Base-by-base conservation (phyloP, 1,284 basidiomycete genomes). In the Phlebopus sp. region DNA sequence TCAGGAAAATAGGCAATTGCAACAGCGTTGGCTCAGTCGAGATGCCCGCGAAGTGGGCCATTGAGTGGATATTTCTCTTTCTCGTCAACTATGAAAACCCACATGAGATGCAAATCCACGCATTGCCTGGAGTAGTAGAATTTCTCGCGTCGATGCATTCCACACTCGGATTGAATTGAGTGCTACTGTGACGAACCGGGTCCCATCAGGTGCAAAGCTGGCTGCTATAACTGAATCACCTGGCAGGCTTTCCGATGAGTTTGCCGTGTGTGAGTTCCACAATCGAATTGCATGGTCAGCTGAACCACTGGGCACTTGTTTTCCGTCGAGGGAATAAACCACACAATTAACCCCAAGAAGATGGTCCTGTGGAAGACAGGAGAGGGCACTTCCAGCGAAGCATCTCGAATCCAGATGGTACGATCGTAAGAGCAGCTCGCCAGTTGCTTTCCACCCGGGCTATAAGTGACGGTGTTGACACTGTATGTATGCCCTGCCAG, bases 351-450 rank as follows among this genome's bases (percentile, higher is more conserved):
- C 47, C 5, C 15, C 18, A 5, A 21, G 21, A 9, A n/a, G 34
- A 30, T 52, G 50, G 4, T 46, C 50, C 19, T 42, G 31, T 8
- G 51, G 31, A 3, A 8, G 31, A 32, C 31, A 3, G 3, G 8
- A 4, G 3, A 23, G 10, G 4, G 31, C 10, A 15, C 3, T 32
- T 15, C 31, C 31, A 11, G n/a, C n/a, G 31, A 32, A 15, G 9
- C 10, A 13, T 23, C 31, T 8, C 31, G 9, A 32, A 84, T 72
- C 34, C 82, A 72, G 23, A 84, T 77, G 57, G 81, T 72, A 11
- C 78, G 81, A 58, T 84, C 81, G 9, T 84, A 64, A 29, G 74
- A 76, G 21, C 82, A 81, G 0, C 81, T 80, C 4, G 81, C 82
- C 21, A 84, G 75, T 42, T 79, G 66, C 35, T 73, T 70, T 8